Evolutionary conservation across 2,329 filamentous ascomycete genomes (phyloP), one percentile per base, ranked within the genome.

Genomic region (Paramyrothecium roridum): DNA sequence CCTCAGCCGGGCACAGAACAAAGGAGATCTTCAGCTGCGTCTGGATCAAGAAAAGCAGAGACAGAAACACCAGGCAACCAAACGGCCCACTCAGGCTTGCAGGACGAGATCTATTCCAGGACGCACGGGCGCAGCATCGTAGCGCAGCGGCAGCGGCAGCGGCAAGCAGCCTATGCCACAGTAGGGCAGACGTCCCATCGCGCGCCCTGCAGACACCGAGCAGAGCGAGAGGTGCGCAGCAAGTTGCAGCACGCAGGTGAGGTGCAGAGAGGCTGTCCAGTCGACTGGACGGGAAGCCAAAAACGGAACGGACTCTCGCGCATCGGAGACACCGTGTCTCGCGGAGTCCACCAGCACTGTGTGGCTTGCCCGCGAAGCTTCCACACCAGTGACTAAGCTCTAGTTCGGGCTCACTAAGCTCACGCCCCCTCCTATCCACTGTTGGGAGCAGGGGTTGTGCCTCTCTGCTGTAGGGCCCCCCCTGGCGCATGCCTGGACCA

Each of bases 401-500:
- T 3, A 43, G 37, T 16, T 43, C n/a, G 37, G 37, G 37, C 37
- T 43, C 37, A 43, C 37, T 43, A 43, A 43, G 26, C 26, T 43
- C 37, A 19, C 37, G n/a, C 37, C n/a, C 33, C 37, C 37, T 43
- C 37, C 37, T 43, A 16, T 13, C 16, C 37, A 13, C 37, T 8
- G 37, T 6, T 43, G 37, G 37, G 37, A 17, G 16, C 37, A 43
- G 37, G 37, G 37, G 7, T 16, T 43, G 13, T 16, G 13, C 37
- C 13, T 17, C 13, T 17, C 37, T 43, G 37, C 13, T 43, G n/a
- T 19, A 43, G 13, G 37, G 37, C 37, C 53, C 52, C 61, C 62
- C 61, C 55, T 59, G 60, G 56, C 57, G 57, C 62, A 70, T 62
- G 59, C 67, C 65, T 54, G 60, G 37, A 43, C 37, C 37, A 43